Percentiles rank a stretch among this genome's conserved stretches.
phyloP scores from a whole-genome alignment of 495 filamentous ascomycete genomes.

The Lindgomyces ingoldianus region DNA sequence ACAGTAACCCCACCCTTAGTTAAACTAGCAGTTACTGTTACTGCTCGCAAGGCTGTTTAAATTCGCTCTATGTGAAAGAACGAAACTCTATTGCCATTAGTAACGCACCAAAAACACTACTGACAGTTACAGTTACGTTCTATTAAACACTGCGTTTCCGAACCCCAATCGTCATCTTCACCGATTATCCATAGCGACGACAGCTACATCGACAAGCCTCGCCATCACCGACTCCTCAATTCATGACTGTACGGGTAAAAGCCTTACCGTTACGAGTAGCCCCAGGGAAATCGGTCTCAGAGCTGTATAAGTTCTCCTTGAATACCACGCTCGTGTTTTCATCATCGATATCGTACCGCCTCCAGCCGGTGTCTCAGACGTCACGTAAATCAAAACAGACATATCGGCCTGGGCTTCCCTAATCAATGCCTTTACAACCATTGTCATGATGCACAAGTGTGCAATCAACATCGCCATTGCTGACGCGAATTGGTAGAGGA shows the following conservation, averaged over 20 bases:
- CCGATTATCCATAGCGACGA: not conserved
- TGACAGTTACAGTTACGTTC: too few species aligned
- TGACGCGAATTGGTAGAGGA: not conserved
- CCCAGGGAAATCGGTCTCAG: not conserved
- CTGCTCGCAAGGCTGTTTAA: too few species aligned
- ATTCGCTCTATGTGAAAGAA: too few species aligned
- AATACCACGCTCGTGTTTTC: not conserved
- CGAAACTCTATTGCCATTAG: too few species aligned
- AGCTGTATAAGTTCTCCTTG: not conserved
- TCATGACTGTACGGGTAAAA: not conserved
- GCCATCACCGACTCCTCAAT: not conserved
- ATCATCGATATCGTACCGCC: not conserved
- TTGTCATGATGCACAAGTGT: not conserved
- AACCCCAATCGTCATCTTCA: not conserved
- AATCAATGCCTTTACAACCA: not conserved
- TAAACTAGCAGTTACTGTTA: too few species aligned
- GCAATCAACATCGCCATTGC: constrained; percentile 2
- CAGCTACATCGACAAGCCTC: not conserved
- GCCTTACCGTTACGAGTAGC: not conserved
- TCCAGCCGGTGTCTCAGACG: not conserved
- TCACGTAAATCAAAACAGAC: not conserved
- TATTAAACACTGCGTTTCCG: too few species aligned
- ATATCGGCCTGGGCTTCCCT: not conserved
- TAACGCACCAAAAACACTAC: too few species aligned
- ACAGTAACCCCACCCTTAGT: too few species aligned